Evolutionary conservation across 176 grass and related monocot species (phyloP).

Genomic region (Hordeum marinum): DNA sequence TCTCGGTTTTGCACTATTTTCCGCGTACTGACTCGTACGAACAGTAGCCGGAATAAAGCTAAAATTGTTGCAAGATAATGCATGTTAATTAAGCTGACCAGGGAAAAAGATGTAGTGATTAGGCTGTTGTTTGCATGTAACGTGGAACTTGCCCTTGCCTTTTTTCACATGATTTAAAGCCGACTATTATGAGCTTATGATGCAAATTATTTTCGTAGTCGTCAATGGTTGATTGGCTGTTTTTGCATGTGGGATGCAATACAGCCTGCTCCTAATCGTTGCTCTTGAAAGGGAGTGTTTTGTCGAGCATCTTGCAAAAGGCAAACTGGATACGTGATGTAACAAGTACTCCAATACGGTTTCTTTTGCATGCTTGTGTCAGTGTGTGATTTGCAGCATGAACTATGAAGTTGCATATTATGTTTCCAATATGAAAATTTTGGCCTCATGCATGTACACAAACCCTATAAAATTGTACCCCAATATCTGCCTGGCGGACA

Average conservation of each 20-base stretch:
- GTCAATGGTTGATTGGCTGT: conserved; percentile 1
- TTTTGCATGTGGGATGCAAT: conserved; percentile 2
- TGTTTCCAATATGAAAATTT: too few species aligned
- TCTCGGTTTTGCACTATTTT: conserved; percentile 24
- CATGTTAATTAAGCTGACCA: not conserved
- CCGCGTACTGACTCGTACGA: conserved; percentile 22
- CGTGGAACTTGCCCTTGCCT: conserved; percentile 32
- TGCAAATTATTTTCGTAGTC: not conserved
- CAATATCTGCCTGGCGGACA: too few species aligned
- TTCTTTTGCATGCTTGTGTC: too few species aligned
- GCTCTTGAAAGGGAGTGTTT: not conserved
- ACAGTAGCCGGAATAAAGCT: not conserved
- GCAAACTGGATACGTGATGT: too few species aligned
- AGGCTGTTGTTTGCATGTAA: conserved; percentile 40
- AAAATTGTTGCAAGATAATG: not conserved
- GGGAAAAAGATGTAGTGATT: not conserved
- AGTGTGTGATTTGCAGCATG: not conserved
- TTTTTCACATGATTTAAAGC: conserved; percentile 6
- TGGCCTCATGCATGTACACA: too few species aligned
- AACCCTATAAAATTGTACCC: too few species aligned
- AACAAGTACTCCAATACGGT: not conserved
- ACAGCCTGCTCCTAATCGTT: not conserved
- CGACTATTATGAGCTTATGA: not conserved
- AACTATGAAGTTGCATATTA: too few species aligned
- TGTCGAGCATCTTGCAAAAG: conserved; percentile 9